Conservation (phyloP, 2,329 filamentous ascomycete genomes). For the Lachnellula cervina region DNA sequence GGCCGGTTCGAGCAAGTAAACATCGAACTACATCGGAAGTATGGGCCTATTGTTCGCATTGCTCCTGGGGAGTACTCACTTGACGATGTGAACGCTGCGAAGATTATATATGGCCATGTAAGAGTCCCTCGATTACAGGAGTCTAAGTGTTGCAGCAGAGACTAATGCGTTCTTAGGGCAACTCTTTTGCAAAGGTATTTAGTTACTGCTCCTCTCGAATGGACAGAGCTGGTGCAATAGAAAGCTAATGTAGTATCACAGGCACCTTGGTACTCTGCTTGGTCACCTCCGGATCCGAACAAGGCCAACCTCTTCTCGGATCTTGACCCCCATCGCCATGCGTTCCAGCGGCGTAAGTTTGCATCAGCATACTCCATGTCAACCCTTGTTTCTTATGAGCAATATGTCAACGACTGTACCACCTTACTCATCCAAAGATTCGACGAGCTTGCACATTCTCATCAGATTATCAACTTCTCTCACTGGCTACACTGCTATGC, state of each 20-base stretch:
- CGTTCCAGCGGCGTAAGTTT: background rate
- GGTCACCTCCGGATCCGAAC: slow-evolving; percentile 18
- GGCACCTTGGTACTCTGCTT: slow-evolving; percentile 23
- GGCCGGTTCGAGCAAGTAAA: slow-evolving; percentile 37
- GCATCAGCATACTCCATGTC: background rate
- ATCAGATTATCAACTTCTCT: background rate
- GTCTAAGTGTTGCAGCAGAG: background rate
- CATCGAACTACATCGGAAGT: slow-evolving; percentile 37
- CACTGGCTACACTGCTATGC: slow-evolving; percentile 40
- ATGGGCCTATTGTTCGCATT: slow-evolving; percentile 41
- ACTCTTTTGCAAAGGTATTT: too few relatives aligned
- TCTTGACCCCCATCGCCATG: slow-evolving; percentile 34
- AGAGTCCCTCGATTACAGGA: slow-evolving; percentile 10
- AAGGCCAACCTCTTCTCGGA: slow-evolving; percentile 32
- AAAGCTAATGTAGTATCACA: slow-evolving; percentile 23
- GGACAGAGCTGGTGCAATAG: too few relatives aligned
- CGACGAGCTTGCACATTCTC: background rate
- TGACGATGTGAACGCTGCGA: slow-evolving; percentile 36
- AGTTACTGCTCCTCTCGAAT: too few relatives aligned
- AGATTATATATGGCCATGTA: slow-evolving; percentile 38
- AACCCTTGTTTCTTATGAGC: background rate
- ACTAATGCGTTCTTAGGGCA: background rate
- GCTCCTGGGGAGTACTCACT: slow-evolving; percentile 45
- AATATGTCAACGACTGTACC: background rate
- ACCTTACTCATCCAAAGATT: background rate